Conservation (phyloP, 164 flowering plant genomes). For the Vitis riparia region DNA sequence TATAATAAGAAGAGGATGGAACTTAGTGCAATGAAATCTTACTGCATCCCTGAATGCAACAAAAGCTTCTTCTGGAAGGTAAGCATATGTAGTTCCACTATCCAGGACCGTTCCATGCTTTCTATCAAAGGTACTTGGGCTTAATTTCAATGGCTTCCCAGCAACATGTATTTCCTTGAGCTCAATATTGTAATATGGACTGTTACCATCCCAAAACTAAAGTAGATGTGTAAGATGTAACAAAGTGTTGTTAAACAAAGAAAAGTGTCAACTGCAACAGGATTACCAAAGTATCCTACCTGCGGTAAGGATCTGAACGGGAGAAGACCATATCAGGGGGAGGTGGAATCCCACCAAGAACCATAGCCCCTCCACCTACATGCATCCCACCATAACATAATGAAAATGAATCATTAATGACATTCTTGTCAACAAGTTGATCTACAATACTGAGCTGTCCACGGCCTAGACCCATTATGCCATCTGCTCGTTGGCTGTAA, state of each 20-base stretch:
- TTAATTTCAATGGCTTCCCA: slow-evolving; percentile 67
- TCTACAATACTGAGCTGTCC: slow-evolving; percentile 92
- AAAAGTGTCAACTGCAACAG: too few species aligned
- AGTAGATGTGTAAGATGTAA: slow-evolving; percentile 93
- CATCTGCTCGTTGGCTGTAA: slow-evolving; percentile 96
- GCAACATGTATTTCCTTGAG: slow-evolving; percentile 93
- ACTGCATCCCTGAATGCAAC: slow-evolving; percentile 77
- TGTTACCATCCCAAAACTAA: slow-evolving; percentile 98
- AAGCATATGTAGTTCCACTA: slow-evolving; percentile 99
- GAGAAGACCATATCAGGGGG: slow-evolving; percentile 81
- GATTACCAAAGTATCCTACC: slow-evolving; percentile 39
- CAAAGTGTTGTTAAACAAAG: slow-evolving; percentile 26
- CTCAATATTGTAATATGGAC: slow-evolving; percentile 97
- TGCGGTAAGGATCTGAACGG: slow-evolving; percentile 77
- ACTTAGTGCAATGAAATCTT: slow-evolving; percentile 32
- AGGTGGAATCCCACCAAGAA: slow-evolving; percentile 80
- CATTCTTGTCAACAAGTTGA: slow-evolving; percentile 87
- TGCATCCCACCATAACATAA: slow-evolving; percentile 98
- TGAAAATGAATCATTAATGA: slow-evolving; percentile 90
- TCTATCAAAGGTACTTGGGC: slow-evolving; percentile 72
- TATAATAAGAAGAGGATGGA: too few species aligned
- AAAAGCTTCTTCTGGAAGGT: slow-evolving; percentile 89
- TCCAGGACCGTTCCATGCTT: slow-evolving; percentile 94
- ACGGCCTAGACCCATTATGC: slow-evolving; percentile 95
- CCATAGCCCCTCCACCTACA: slow-evolving; percentile 97